Evolutionary conservation across 768 basidiomycete genomes (phyloP).

Genomic region (Boletus edulis): DNA sequence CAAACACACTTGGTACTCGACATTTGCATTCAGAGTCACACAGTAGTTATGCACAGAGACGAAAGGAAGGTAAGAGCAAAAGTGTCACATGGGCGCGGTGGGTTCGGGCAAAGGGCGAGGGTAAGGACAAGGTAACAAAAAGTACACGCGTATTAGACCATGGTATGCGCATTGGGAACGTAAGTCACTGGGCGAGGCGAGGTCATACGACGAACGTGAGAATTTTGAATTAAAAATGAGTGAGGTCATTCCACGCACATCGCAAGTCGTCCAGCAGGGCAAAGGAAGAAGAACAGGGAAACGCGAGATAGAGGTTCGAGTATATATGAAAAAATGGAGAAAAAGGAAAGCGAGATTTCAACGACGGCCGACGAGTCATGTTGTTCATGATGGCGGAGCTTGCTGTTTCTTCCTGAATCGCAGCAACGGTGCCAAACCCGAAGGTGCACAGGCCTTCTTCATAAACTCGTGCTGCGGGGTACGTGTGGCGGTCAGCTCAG

Average conservation of each 20-base stretch:
- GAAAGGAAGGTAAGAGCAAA: background rate
- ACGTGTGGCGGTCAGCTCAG: background rate
- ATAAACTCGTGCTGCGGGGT: constrained; percentile 86
- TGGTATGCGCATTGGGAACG: background rate
- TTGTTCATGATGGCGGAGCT: constrained; percentile 33
- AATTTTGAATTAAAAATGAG: too few species aligned
- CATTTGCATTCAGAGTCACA: constrained; percentile 1
- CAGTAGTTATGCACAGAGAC: constrained; percentile 4
- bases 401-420: constrained; percentile 73
- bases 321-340: constrained; percentile 19
- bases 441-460: constrained; percentile 79
- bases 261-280: background rate
- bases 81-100: too few species aligned
- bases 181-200: too few species aligned
- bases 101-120: background rate
- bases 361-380: too few species aligned
- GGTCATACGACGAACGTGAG: too few species aligned
- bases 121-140: too few species aligned
- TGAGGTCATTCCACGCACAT: background rate
- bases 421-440: constrained; percentile 82
- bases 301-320: background rate
- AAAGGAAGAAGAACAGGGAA: background rate
- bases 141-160: too few species aligned
- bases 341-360: background rate
- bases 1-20: constrained; percentile 21